Evolutionary conservation across 768 basidiomycete genomes (phyloP), one percentile per base, ranked within the genome.

Genomic region (Termitomyces sp.): DNA sequence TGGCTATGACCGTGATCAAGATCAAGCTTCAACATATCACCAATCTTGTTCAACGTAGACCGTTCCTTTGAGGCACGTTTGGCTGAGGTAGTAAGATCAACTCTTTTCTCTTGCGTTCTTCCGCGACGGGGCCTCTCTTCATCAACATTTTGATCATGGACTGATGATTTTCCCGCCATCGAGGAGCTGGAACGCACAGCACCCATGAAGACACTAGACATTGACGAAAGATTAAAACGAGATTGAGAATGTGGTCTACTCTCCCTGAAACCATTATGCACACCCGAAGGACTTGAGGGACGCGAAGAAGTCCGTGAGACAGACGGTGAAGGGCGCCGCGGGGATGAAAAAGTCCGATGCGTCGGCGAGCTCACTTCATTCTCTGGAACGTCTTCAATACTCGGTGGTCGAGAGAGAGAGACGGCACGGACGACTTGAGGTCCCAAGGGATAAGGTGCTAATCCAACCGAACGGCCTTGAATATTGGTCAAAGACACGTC

Each of bases 201-300:
- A 50, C 79, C 81, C 66, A 72, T 70, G 23, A 85, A 64, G 26
- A 73, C 75, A 56, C 75, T 81, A 1, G 83, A 79, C 32, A 86
- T 77, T 7, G 76, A 77, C 13, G 80, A 75, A 7, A 88, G 70
- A 49, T 77, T 82, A 66, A 86, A 86, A 5, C 81, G 78, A 20
- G 82, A 78, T 57, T 66, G 67, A 28, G 64, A 53, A 68, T 77
- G 61, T 70, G 67, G 59, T 53, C 72, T 69, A 10, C 70, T 58
- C 5, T 65, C 66, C 28, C 18, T 13, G 23, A 55, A n/a, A 30
- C 47, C 28, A 43, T 46, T 30, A 47, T 44, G 18, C 14, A 43
- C 41, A 54, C 48, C 55, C 18, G 44, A 47, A 7, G 61, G 59
- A 32, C 58, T 66, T 16, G 58, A 52, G 30, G 63, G 55, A 43